Base-by-base conservation (phyloP, 179 eudicot genomes). In the Camellia oleifera region DNA sequence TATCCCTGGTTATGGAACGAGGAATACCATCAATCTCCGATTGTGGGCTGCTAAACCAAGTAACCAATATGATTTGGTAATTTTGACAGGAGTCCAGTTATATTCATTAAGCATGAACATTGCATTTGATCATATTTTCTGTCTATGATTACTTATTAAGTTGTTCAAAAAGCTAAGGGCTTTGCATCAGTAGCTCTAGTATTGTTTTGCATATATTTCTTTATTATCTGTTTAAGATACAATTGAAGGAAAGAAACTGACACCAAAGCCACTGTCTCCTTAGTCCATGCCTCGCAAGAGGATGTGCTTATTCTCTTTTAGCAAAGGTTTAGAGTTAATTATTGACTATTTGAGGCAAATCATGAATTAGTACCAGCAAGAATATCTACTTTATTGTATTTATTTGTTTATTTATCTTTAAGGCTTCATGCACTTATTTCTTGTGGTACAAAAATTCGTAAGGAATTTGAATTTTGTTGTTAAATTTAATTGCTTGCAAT, bases 31-130 rank as follows among this genome's bases (percentile, higher is more conserved):
- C 10, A 83, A 75, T 67, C 85, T 83, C 15, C 79, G 85, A 18
- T 63, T 83, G 69, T 83, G 85, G 85, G 85, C 85, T 26, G 85
- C 85, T 69, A 83, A 83, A 83, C 85, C 85, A 63, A 75, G 85
- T 83, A 82, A 64, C 67, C 76, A 80, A 40, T 60, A 79, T 63
- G 82, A 83, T 69, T 74, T 83, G 76, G 85, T 83, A 72, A 75
- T 54, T 61, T 61, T 58, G 26, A 62, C 67, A 13, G n/a, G 67
- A 62, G 26, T n/a, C 23, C 12, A 60, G 64, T 60, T 52, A 52
- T 60, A 60, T 60, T n/a, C 64, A 60, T 60, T n/a, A 60, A 60
- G 71, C 71, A 67, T 32, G 46, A n/a, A 67, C 6, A 26, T 67
- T n/a, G 45, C 0, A 32, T 10, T 26, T 17, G 26, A 17, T 62